Evolutionary conservation across 2,329 filamentous ascomycete species (phyloP).

Genomic region (Domatiomyces catenatus): DNA sequence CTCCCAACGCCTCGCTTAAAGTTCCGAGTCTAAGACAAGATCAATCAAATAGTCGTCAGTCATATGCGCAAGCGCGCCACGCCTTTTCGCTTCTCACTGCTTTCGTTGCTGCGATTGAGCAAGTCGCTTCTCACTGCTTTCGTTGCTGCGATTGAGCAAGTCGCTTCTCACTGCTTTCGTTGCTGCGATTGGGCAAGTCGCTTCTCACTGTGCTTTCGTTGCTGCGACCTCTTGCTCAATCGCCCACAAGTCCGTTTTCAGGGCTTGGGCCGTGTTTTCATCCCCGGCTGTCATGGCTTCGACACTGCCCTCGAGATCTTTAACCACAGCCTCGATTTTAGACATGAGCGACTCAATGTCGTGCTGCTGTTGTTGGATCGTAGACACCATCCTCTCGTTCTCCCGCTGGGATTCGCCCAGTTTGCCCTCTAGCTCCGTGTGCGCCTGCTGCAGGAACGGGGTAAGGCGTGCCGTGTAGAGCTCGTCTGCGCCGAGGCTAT

Average conservation of each 20-base stretch:
- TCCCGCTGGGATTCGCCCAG: slow-evolving; percentile 35
- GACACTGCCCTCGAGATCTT: slow-evolving; percentile 39
- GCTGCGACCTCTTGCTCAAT: slow-evolving; percentile 29
- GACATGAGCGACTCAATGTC: slow-evolving; percentile 43
- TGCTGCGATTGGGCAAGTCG: too few species aligned
- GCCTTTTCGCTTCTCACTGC: neutral
- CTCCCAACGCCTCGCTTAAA: neutral
- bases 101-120: too few species aligned
- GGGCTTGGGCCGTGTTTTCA: slow-evolving; percentile 15
- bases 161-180: too few species aligned
- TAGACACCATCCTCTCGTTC: slow-evolving; percentile 38
- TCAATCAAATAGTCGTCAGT: too few species aligned
- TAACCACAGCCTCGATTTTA: slow-evolving; percentile 40
- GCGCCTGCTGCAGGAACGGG: slow-evolving; percentile 39
- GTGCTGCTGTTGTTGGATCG: slow-evolving; percentile 37
- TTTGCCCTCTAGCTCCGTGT: slow-evolving; percentile 33
- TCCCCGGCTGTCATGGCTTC: slow-evolving; percentile 25
- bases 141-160: too few species aligned
- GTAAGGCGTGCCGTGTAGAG: slow-evolving; percentile 44
- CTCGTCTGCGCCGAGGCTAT: slow-evolving; percentile 41
- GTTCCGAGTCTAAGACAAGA: too few species aligned
- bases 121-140: too few species aligned
- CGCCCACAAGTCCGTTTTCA: slow-evolving; percentile 28
- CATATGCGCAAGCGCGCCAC: too few species aligned
- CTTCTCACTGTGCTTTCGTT: slow-evolving; percentile 7